A percentile compares a stretch with the other conserved stretches of the same genome.
phyloP scores from a whole-genome alignment of 345 rosid genomes.

The Balakata baccata region DNA sequence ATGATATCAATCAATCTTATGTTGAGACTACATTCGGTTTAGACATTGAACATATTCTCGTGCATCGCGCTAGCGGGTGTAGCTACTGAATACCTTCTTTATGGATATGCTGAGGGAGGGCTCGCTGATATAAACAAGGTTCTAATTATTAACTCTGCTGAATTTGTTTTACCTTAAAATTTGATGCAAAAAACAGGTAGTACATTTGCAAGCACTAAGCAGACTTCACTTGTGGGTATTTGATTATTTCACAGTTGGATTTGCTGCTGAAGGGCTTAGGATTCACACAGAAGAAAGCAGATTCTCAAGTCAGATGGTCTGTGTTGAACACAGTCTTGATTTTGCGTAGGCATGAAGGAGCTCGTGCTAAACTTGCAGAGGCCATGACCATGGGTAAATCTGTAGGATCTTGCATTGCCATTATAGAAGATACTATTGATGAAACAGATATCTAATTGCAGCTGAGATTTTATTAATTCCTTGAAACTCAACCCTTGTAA shows the following conservation, averaged over 20 bases:
- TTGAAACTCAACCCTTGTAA: neutral
- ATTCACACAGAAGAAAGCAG: constrained; percentile 83
- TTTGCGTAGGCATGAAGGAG: constrained; percentile 66
- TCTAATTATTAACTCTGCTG: neutral
- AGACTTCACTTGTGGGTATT: neutral
- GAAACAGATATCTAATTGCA: constrained; percentile 44
- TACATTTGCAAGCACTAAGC: neutral
- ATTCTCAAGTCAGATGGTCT: constrained; percentile 90
- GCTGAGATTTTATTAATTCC: neutral
- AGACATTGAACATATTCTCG: constrained; percentile 86
- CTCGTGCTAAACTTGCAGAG: constrained; percentile 61
- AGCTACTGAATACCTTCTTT: constrained; percentile 71
- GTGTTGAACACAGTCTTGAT: constrained; percentile 64
- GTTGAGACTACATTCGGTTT: constrained; percentile 1
- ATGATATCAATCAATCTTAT: constrained; percentile 14
- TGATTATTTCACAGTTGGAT: constrained; percentile 51
- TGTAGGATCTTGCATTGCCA: constrained; percentile 61
- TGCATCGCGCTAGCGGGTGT: constrained; percentile 90
- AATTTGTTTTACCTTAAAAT: neutral
- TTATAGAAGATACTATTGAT: constrained; percentile 52
- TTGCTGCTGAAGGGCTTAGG: constrained; percentile 61
- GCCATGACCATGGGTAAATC: constrained; percentile 71
- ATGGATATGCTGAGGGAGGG: constrained; percentile 82
- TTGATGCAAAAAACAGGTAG: neutral
- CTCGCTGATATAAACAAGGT: constrained; percentile 85